Percentiles rank a stretch among this genome's conserved stretches.
Conservation (phyloP, 306 rosid genomes). For the Betula pendula region DNA sequence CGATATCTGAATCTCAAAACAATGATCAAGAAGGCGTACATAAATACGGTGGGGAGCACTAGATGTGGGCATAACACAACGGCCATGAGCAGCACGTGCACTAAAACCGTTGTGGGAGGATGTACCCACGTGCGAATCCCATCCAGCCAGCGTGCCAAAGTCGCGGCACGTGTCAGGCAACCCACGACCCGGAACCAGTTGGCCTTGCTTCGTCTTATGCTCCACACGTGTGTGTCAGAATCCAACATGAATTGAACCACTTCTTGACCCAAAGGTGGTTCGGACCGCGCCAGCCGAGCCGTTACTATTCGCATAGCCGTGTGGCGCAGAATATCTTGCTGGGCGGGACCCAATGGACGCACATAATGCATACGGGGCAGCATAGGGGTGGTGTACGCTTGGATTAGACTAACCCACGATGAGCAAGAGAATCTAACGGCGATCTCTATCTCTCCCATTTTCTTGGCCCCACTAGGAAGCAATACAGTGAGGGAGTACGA, state of each 20-base stretch:
- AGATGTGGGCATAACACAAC: constrained; percentile 58
- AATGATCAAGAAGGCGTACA: constrained; percentile 68
- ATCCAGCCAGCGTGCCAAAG: constrained; percentile 56
- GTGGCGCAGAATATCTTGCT: constrained; percentile 73
- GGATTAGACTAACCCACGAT: constrained; percentile 74
- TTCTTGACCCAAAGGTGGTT: constrained; percentile 77
- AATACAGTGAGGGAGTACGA: constrained; percentile 62
- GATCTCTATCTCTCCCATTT: constrained; percentile 87
- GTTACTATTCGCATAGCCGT: constrained; percentile 79
- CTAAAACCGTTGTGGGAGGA: constrained; percentile 63
- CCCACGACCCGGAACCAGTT: constrained; percentile 71
- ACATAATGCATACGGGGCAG: constrained; percentile 87
- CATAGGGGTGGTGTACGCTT: constrained; percentile 68
- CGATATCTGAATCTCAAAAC: constrained; percentile 50
- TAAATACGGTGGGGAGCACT: constrained; percentile 66
- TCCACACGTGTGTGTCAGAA: constrained; percentile 74
- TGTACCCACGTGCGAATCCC: constrained; percentile 75
- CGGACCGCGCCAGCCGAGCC: constrained; percentile 69
- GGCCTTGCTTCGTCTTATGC: constrained; percentile 85
- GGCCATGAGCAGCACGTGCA: constrained; percentile 56
- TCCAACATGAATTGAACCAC: constrained; percentile 85
- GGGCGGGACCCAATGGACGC: constrained; percentile 69
- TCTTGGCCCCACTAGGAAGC: constrained; percentile 77
- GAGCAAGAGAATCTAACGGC: constrained; percentile 74
- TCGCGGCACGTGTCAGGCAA: constrained; percentile 56